Conservation (phyloP, 345 rosid species). For the Fremontodendron californicum region DNA sequence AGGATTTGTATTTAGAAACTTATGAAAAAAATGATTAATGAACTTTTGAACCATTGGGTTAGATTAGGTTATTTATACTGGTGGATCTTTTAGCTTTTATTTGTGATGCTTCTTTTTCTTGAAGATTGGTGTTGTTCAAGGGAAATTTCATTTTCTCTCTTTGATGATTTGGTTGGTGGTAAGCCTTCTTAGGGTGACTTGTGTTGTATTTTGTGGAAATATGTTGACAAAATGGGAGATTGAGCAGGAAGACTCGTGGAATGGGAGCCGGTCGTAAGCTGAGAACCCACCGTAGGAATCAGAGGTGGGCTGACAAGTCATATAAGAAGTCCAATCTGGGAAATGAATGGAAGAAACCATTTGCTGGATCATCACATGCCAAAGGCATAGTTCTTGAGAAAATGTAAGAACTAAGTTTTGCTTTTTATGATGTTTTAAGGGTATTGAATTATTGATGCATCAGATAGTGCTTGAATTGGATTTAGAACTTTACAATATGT, state of each 20-base stretch:
- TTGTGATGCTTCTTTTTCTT: background rate
- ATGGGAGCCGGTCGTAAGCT: constrained; percentile 90
- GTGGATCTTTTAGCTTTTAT: background rate
- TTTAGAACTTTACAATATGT: background rate
- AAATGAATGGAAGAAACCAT: constrained; percentile 90
- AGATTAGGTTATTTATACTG: background rate
- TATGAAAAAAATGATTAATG: background rate
- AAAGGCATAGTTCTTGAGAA: constrained; percentile 80
- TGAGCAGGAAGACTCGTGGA: constrained; percentile 66
- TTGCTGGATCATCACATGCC: constrained; percentile 81
- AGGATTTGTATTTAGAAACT: background rate
- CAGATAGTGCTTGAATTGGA: background rate
- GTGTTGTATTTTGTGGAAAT: background rate
- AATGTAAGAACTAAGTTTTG: constrained; percentile 37
- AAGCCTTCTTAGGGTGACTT: background rate
- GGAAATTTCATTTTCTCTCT: background rate
- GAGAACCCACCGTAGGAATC: constrained; percentile 63
- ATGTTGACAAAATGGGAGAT: background rate
- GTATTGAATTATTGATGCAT: too few species aligned
- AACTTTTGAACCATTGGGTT: background rate
- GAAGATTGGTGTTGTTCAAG: background rate
- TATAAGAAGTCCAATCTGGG: constrained; percentile 86
- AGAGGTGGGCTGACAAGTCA: constrained; percentile 93
- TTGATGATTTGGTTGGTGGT: background rate
- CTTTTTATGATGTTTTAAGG: background rate